A percentile compares a stretch with the other conserved stretches of the same genome.
These are phyloP conservation scores for Lactifluus rugatus DNA, from an alignment of 768 basidiomycete genomes.

Conservation along the genomic window DNA sequence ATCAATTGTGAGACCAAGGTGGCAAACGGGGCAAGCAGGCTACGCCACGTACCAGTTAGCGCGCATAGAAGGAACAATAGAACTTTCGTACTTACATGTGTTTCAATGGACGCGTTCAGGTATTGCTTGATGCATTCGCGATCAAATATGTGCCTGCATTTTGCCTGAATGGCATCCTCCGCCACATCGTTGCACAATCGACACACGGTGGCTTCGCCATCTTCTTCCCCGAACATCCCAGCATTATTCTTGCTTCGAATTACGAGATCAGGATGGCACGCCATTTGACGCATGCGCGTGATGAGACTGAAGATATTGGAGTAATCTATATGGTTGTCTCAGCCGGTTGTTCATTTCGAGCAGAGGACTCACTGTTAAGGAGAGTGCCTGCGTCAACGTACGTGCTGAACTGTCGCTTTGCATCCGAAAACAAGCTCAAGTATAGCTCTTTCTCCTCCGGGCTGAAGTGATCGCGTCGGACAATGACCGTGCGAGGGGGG, in stretches of 20 bases:
- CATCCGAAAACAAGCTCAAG: constrained; percentile 82
- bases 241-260: constrained; percentile 77
- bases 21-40: constrained; percentile 94
- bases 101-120: constrained; percentile 62
- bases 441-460: constrained; percentile 96
- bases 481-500: constrained; percentile 83
- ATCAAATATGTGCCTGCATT: constrained; percentile 91
- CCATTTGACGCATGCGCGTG: constrained; percentile 94
- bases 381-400: constrained; percentile 87
- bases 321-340: constrained; percentile 46
- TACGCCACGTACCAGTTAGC: constrained; percentile 24
- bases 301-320: constrained; percentile 87
- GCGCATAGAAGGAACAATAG: not conserved
- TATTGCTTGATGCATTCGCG: constrained; percentile 94
- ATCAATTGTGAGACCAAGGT: constrained; percentile 86
- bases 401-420: constrained; percentile 84
- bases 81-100: constrained; percentile 34
- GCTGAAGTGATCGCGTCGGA: constrained; percentile 88
- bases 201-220: constrained; percentile 76
- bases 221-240: constrained; percentile 46
- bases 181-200: constrained; percentile 95
- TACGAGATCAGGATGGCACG: constrained; percentile 91
- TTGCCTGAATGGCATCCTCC: constrained; percentile 92
- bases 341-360: not conserved
- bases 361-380: constrained; percentile 65